Evolutionary conservation across 495 filamentous ascomycete species (phyloP).

Genomic region (Talaromyces ruber): DNA sequence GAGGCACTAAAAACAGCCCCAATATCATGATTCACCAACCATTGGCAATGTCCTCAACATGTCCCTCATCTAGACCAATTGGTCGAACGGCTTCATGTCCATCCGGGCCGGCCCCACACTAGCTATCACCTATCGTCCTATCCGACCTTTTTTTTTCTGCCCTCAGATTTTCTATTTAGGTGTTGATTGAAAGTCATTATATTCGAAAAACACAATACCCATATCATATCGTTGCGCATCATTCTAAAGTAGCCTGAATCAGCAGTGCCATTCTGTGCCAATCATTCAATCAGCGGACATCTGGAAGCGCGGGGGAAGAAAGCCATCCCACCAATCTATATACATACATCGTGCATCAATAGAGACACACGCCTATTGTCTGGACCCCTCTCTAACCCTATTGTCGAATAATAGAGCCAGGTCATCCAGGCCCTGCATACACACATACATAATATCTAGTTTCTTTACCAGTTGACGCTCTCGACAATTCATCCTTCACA

Average conservation of each 20-base stretch:
- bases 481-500: conserved; percentile 6
- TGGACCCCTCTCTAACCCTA: background rate
- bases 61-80: background rate
- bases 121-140: background rate
- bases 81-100: background rate
- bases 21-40: background rate
- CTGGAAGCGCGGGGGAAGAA: background rate
- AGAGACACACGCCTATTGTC: background rate
- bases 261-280: background rate
- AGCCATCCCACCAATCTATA: background rate
- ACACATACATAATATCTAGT: background rate
- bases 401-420: background rate
- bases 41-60: background rate
- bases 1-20: background rate
- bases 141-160: background rate
- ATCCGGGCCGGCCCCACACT: background rate
- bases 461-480: background rate
- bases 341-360: background rate
- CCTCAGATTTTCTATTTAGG: background rate
- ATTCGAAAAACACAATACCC: background rate
- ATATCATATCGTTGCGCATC: background rate
- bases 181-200: background rate
- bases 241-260: background rate
- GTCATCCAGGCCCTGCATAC: background rate
- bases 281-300: background rate